These are phyloP conservation scores for Aspergillus sclerotialis DNA, from an alignment of 2,329 filamentous ascomycete genomes.

Conservation along the genomic window DNA sequence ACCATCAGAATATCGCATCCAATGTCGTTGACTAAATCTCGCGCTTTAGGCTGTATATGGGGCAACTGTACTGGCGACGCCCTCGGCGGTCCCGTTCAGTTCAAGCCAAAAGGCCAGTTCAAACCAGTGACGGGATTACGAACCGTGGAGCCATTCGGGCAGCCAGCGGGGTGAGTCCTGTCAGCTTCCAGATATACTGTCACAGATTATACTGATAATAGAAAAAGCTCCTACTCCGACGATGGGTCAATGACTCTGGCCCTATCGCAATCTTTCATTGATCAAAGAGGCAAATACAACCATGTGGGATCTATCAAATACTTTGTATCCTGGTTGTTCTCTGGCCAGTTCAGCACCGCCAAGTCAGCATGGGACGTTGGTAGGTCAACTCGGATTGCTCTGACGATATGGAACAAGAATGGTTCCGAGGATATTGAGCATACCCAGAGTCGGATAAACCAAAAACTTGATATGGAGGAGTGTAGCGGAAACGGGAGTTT, in stretches of 20 bases:
- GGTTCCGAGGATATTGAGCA: conserved; percentile 1
- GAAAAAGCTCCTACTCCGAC: conserved; percentile 33
- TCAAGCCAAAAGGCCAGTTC: conserved; percentile 29
- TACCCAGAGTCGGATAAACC: conserved; percentile 13
- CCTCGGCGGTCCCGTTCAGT: conserved; percentile 38
- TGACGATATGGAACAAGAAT: conserved; percentile 24
- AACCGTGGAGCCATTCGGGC: conserved; percentile 25
- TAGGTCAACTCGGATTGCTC: conserved; percentile 21
- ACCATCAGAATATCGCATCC: not conserved
- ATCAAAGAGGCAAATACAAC: conserved; percentile 21
- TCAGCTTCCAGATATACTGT: conserved; percentile 1
- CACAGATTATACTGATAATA: not conserved
- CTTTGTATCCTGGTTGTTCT: conserved; percentile 30
- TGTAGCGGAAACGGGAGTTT: conserved; percentile 35
- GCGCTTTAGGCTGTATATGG: conserved; percentile 24
- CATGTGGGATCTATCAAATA: conserved; percentile 25
- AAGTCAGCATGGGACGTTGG: conserved; percentile 36
- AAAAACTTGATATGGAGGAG: conserved; percentile 10
- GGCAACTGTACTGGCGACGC: conserved; percentile 38
- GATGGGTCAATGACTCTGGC: conserved; percentile 41
- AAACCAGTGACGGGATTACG: conserved; percentile 24
- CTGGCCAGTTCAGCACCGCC: conserved; percentile 31
- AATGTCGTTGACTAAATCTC: not conserved
- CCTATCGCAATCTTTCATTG: conserved; percentile 33
- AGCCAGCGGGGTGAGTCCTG: conserved; percentile 27